These are phyloP conservation scores for Pulveroboletus ravenelii DNA, from an alignment of 768 basidiomycete genomes.

Conservation along the genomic window DNA sequence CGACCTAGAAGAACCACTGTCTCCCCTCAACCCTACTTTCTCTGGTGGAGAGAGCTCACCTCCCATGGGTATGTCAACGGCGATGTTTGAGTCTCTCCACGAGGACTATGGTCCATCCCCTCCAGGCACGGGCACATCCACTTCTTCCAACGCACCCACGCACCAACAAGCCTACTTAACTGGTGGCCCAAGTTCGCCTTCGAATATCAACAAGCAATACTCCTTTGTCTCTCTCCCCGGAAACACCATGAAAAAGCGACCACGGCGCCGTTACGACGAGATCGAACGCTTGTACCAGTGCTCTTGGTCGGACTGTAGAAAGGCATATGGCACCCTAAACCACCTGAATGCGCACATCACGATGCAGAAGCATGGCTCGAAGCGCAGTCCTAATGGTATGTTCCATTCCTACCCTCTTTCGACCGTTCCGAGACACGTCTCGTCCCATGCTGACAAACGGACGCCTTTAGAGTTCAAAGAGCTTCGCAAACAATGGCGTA, in stretches of 20 bases:
- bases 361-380: conserved; percentile 95
- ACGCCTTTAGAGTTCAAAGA: conserved; percentile 85
- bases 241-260: conserved; percentile 77
- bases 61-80: conserved; percentile 28
- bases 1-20: conserved; percentile 45
- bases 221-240: conserved; percentile 80
- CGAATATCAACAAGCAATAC: conserved; percentile 64
- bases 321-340: conserved; percentile 92
- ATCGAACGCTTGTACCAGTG: conserved; percentile 92
- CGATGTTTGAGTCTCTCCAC: conserved; percentile 42
- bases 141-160: conserved; percentile 43
- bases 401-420: conserved; percentile 1
- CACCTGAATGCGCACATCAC: conserved; percentile 97
- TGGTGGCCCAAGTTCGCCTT: conserved; percentile 27
- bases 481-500: conserved; percentile 93
- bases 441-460: conserved; percentile 7
- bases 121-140: conserved; percentile 57
- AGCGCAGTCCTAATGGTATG: conserved; percentile 87
- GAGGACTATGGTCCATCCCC: conserved; percentile 58
- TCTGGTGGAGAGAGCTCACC: conserved; percentile 37
- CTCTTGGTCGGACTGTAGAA: conserved; percentile 71
- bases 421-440: background rate
- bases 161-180: conserved; percentile 18
- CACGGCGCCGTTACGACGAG: conserved; percentile 87
- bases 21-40: conserved; percentile 53